These are phyloP conservation scores for Barnettozyma sucrosica DNA, from an alignment of 805 yeast species.

Conservation along the genomic window DNA sequence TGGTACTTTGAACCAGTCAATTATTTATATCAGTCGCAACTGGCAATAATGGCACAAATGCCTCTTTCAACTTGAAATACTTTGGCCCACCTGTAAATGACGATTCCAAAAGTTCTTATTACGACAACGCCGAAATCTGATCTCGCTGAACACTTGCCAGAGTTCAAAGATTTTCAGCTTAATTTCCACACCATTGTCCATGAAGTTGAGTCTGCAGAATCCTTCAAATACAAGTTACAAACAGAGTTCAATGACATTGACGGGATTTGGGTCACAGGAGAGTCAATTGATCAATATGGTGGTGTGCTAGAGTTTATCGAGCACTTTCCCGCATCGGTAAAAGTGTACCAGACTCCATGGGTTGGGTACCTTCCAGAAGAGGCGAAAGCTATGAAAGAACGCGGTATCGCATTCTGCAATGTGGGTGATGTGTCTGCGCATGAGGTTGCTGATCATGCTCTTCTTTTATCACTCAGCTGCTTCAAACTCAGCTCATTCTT, in stretches of 20 bases:
- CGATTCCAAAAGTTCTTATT: conserved; percentile 28
- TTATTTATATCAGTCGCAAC: neutral
- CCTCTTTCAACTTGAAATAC: neutral
- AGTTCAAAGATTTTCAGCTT: conserved; percentile 38
- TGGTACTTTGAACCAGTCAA: too few relatives aligned
- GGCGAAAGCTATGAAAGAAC: conserved; percentile 36
- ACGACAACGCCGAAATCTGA: conserved; percentile 30
- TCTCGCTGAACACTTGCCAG: conserved; percentile 39
- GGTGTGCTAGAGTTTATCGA: conserved; percentile 41
- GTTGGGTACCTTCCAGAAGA: conserved; percentile 57
- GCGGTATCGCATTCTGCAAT: conserved; percentile 53
- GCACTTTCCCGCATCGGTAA: conserved; percentile 41
- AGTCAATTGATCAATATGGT: conserved; percentile 43
- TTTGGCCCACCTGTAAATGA: conserved; percentile 6
- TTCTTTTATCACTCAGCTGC: conserved; percentile 50
- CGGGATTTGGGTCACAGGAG: conserved; percentile 53
- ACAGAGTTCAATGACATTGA: conserved; percentile 36
- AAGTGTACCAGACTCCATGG: conserved; percentile 48
- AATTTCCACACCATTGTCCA: conserved; percentile 37
- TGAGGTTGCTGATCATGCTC: conserved; percentile 70
- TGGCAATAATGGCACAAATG: neutral
- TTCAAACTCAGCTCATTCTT: conserved; percentile 52
- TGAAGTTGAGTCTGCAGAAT: conserved; percentile 35
- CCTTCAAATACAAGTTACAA: conserved; percentile 36
- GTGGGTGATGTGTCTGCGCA: conserved; percentile 54